Evolutionary conservation across 108 stramenopile genomes (phyloP).

Genomic region (Cyclotella choctawhatcheeana): DNA sequence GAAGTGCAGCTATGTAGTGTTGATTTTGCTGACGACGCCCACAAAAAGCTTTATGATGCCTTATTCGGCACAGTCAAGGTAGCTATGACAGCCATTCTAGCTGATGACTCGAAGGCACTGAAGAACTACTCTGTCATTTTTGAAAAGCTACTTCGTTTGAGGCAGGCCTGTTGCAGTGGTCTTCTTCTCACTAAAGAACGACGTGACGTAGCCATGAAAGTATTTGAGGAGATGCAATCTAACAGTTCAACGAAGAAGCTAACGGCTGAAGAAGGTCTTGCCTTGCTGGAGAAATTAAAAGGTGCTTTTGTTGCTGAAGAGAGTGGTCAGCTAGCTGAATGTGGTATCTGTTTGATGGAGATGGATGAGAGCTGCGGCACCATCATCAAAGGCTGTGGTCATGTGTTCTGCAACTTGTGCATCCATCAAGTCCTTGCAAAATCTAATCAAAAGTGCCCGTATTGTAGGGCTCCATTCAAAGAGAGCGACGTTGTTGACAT

Average conservation of each 20-base stretch:
- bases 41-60: slow-evolving; percentile 63
- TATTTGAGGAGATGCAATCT: slow-evolving; percentile 50
- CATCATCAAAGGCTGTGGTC: slow-evolving; percentile 54
- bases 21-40: slow-evolving; percentile 43
- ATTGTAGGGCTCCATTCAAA: slow-evolving; percentile 51
- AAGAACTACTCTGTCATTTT: slow-evolving; percentile 50
- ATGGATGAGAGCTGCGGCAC: slow-evolving; percentile 50
- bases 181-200: slow-evolving; percentile 50
- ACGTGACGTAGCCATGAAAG: slow-evolving; percentile 44
- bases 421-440: slow-evolving; percentile 42
- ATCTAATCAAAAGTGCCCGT: slow-evolving; percentile 43
- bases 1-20: slow-evolving; percentile 46
- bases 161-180: slow-evolving; percentile 65
- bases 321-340: slow-evolving; percentile 48
- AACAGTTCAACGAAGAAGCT: slow-evolving; percentile 37
- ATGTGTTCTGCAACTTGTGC: slow-evolving; percentile 70
- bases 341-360: slow-evolving; percentile 68
- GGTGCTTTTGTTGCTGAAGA: slow-evolving; percentile 47
- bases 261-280: slow-evolving; percentile 62
- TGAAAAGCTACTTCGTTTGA: slow-evolving; percentile 63
- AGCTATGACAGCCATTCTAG: slow-evolving; percentile 39
- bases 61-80: slow-evolving; percentile 48
- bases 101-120: slow-evolving; percentile 22
- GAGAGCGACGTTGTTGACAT: slow-evolving; percentile 43
- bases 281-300: slow-evolving; percentile 64